These are phyloP conservation scores for Xylariaceae sp. DNA, from an alignment of 2,329 filamentous ascomycete genomes.

Conservation along the genomic window DNA sequence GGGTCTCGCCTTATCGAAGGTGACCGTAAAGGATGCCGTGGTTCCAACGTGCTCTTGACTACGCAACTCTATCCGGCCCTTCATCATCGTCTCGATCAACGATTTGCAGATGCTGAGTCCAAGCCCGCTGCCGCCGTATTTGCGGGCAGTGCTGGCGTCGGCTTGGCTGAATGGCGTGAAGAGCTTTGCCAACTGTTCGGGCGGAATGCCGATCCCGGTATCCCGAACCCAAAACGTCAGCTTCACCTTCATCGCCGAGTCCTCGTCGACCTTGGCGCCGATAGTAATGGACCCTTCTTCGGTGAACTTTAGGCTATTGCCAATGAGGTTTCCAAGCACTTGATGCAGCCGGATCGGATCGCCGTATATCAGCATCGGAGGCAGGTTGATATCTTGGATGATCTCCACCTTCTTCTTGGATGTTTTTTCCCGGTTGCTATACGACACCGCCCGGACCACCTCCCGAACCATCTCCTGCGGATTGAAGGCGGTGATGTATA, in stretches of 20 bases:
- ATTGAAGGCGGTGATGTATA: constrained; percentile 66
- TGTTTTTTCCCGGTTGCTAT: constrained; percentile 59
- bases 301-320: constrained; percentile 92
- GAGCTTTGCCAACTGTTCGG: constrained; percentile 74
- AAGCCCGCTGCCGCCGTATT: constrained; percentile 86
- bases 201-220: constrained; percentile 85
- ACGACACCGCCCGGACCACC: constrained; percentile 60
- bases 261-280: constrained; percentile 64
- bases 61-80: constrained; percentile 76
- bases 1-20: constrained; percentile 73
- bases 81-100: constrained; percentile 87
- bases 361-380: constrained; percentile 67
- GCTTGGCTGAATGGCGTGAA: constrained; percentile 93
- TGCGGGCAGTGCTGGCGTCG: constrained; percentile 81
- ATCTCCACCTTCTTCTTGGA: constrained; percentile 59
- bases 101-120: constrained; percentile 93
- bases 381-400: constrained; percentile 64
- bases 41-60: constrained; percentile 68
- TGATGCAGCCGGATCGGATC: constrained; percentile 63
- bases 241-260: constrained; percentile 64
- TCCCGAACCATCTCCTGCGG: constrained; percentile 62
- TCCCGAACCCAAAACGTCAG: constrained; percentile 83
- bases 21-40: constrained; percentile 71
- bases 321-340: constrained; percentile 75
- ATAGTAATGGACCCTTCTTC: constrained; percentile 82